A percentile compares a stretch with the other conserved stretches of the same genome.
phyloP scores from a whole-genome alignment of 116 monocot genomes.

The Trichopus zeylanicus region DNA sequence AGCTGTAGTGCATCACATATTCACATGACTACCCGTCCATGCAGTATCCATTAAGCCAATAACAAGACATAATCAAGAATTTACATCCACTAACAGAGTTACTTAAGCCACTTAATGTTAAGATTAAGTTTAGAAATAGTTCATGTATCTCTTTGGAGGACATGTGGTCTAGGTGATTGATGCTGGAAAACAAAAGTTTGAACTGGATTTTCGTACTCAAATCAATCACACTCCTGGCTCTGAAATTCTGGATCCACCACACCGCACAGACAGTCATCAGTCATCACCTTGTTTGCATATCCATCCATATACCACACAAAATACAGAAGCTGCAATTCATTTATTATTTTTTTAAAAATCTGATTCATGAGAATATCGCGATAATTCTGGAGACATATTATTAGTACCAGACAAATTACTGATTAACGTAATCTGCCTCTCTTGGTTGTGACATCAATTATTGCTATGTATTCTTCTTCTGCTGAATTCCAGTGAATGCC shows the following conservation, averaged over 20 bases:
- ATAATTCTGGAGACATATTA: too few species aligned
- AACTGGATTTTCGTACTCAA: not conserved
- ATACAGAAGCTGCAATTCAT: not conserved
- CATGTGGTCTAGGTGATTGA: not conserved
- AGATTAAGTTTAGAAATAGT: too few species aligned
- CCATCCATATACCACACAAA: too few species aligned
- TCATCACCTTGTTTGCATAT: too few species aligned
- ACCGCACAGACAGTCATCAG: not conserved
- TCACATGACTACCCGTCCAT: not conserved
- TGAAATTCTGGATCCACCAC: not conserved
- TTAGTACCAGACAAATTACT: too few species aligned
- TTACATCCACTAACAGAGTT: not conserved
- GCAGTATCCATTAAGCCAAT: not conserved
- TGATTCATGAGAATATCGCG: too few species aligned
- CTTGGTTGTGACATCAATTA: too few species aligned
- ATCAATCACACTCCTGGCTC: not conserved
- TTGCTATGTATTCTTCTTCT: too few species aligned
- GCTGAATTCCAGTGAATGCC: too few species aligned
- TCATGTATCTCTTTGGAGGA: not conserved
- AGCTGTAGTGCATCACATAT: not conserved
- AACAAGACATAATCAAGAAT: not conserved
- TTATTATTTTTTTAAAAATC: too few species aligned
- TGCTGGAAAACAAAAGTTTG: not conserved
- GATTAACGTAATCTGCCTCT: too few species aligned
- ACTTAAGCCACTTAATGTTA: too few species aligned